Base-by-base conservation (phyloP, 2,329 filamentous ascomycete species). In the Phyllosticta paracitricarpa region DNA sequence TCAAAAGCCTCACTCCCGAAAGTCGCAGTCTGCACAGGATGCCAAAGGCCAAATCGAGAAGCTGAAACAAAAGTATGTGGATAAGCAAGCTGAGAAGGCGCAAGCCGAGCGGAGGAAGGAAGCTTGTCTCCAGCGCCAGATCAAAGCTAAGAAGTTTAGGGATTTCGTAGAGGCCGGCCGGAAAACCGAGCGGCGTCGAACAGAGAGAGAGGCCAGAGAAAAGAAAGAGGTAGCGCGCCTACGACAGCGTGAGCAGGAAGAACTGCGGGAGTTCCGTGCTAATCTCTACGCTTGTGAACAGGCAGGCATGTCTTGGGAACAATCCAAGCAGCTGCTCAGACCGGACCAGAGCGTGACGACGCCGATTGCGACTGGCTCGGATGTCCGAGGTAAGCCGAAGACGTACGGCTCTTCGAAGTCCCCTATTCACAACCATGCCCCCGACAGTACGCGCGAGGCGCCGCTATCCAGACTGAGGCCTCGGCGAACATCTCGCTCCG, bases 91-190 rank as follows among this genome's bases (percentile, higher is more conserved):
- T 9, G 51, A 62, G 24, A 62, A 58, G 48, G 40, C 28, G 14
- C 24, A 28, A 19, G 60, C 25, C 12, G 10, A 62, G 40, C 52
- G 53, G 25, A 53, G 48, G 26, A 28, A 28, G 30, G 33, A 56
- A 19, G 59, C 59, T 14, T 58, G 22, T 19, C 52, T 58, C 30
- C 6, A 26, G 14, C 56, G 59, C 2, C 59, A 61, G 55, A 57
- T 61, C 24, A 52, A 57, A 33, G 59, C 59, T 40, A 61, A 61
- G 24, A 25, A 61, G 8, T 61, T 22, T 35, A 56, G 40, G 33
- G 55, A 60, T 12, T 10, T 17, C 33, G 10, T 5, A 4, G 33
- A 12, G 1, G 33, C 12, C 8, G 7, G 33, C 33, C 12, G 10
- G 14, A 2, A 12, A 53, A 4, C 8, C 10, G 33, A 40, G 1